These are phyloP conservation scores for Pythium aquatile DNA, from an alignment of 352 stramenopile genomes.

Conservation along the genomic window DNA sequence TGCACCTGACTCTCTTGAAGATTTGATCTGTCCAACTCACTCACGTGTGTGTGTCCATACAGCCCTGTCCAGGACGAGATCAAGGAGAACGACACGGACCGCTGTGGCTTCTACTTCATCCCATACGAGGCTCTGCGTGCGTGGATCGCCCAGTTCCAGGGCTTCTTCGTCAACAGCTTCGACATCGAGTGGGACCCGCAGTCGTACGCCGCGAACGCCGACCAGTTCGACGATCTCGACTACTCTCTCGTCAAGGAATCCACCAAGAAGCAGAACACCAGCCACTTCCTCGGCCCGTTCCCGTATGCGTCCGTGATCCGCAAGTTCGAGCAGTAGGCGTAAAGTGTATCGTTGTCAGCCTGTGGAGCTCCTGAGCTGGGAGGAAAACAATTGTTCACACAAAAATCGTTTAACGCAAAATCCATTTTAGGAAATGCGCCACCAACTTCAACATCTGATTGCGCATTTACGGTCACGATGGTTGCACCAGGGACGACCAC, in stretches of 20 bases:
- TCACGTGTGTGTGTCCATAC: conserved; percentile 3
- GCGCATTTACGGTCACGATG: neutral
- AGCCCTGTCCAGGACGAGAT: conserved; percentile 53
- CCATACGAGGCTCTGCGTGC: conserved; percentile 71
- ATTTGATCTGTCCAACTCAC: neutral
- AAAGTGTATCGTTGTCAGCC: neutral
- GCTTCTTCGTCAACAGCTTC: conserved; percentile 84
- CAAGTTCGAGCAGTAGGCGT: conserved; percentile 34
- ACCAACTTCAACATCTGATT: conserved; percentile 24
- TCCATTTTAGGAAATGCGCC: neutral
- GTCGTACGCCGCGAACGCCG: conserved; percentile 64
- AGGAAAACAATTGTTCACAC: neutral
- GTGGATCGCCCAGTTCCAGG: conserved; percentile 78
- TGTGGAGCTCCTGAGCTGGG: too few relatives aligned
- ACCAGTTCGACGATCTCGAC: conserved; percentile 47
- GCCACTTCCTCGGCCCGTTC: conserved; percentile 70
- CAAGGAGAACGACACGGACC: conserved; percentile 73
- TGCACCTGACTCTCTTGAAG: too few relatives aligned
- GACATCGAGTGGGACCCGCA: conserved; percentile 70
- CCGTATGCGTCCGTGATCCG: conserved; percentile 64
- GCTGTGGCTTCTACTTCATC: conserved; percentile 84
- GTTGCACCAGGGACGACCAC: neutral
- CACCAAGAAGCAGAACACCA: conserved; percentile 70
- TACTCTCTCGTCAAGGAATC: conserved; percentile 64
- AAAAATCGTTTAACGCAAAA: neutral